Evolutionary conservation across 2,329 filamentous ascomycete species (phyloP).

Genomic region (Colletotrichum sp.): DNA sequence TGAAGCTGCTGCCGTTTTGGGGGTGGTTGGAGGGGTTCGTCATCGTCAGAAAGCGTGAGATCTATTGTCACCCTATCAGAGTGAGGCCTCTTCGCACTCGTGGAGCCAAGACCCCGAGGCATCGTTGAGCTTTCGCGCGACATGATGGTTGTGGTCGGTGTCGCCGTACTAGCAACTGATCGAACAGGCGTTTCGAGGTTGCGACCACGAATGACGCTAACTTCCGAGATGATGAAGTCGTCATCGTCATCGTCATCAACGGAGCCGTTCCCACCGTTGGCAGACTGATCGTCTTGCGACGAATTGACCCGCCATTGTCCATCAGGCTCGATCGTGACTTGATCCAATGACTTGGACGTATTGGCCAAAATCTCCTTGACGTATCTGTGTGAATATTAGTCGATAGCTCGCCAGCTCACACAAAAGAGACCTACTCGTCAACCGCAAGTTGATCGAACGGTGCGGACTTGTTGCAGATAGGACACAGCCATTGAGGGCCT

Average conservation of each 20-base stretch:
- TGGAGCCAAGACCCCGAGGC: slow-evolving; percentile 38
- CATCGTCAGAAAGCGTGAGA: slow-evolving; percentile 61
- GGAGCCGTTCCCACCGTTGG: slow-evolving; percentile 28
- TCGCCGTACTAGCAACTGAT: slow-evolving; percentile 38
- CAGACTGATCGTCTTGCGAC: slow-evolving; percentile 32
- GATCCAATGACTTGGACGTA: slow-evolving; percentile 74
- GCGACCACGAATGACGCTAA: slow-evolving; percentile 38
- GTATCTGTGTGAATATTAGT: slow-evolving; percentile 55
- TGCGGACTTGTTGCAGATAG: slow-evolving; percentile 85
- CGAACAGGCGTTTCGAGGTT: slow-evolving; percentile 42
- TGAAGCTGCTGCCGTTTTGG: slow-evolving; percentile 50
- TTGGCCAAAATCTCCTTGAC: slow-evolving; percentile 84
- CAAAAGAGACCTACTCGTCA: slow-evolving; percentile 70
- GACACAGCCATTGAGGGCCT: slow-evolving; percentile 95
- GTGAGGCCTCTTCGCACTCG: slow-evolving; percentile 52
- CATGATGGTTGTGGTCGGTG: slow-evolving; percentile 38
- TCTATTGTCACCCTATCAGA: slow-evolving; percentile 58
- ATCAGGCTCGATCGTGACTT: slow-evolving; percentile 88
- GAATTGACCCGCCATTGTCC: slow-evolving; percentile 71
- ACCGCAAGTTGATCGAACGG: slow-evolving; percentile 84
- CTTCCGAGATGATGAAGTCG: slow-evolving; percentile 55
- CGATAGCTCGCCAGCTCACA: background rate
- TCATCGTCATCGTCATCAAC: slow-evolving; percentile 43
- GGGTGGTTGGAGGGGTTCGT: slow-evolving; percentile 53
- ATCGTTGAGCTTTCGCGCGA: slow-evolving; percentile 43